phyloP scores from a whole-genome alignment of 108 stramenopile genomes.

The Cyclotella sp. region DNA sequence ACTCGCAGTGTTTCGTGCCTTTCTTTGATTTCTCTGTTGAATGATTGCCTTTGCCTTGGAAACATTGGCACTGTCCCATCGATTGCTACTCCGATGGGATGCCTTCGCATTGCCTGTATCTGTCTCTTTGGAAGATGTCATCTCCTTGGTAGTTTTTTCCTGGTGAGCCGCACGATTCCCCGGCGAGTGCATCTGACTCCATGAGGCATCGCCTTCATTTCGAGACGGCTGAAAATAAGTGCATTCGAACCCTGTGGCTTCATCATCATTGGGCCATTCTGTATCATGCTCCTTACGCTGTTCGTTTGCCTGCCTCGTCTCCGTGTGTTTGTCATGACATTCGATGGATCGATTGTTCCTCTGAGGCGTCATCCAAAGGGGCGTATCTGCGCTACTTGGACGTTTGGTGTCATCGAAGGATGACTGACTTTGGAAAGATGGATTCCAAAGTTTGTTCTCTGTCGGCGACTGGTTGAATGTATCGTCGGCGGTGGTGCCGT shows the following conservation, averaged over 20 bases:
- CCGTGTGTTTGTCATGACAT: neutral
- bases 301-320: neutral
- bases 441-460: neutral
- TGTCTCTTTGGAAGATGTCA: no score
- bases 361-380: neutral
- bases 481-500: neutral
- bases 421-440: neutral
- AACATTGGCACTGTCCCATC: conserved; percentile 2
- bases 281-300: neutral
- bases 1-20: neutral
- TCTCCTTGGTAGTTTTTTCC: no score
- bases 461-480: neutral
- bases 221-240: no score
- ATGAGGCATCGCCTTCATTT: no score
- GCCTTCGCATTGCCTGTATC: no score
- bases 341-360: conserved; percentile 3
- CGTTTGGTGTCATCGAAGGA: no score
- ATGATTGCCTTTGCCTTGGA: neutral
- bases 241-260: no score
- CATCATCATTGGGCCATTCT: neutral
- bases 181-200: no score
- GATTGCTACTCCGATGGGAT: no score
- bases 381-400: no score
- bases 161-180: no score
- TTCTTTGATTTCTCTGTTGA: neutral